Percentiles rank a stretch among this genome's conserved stretches.
phyloP scores from a whole-genome alignment of 129 eudicot genomes.

The Pseudognaphalium luteoalbum region DNA sequence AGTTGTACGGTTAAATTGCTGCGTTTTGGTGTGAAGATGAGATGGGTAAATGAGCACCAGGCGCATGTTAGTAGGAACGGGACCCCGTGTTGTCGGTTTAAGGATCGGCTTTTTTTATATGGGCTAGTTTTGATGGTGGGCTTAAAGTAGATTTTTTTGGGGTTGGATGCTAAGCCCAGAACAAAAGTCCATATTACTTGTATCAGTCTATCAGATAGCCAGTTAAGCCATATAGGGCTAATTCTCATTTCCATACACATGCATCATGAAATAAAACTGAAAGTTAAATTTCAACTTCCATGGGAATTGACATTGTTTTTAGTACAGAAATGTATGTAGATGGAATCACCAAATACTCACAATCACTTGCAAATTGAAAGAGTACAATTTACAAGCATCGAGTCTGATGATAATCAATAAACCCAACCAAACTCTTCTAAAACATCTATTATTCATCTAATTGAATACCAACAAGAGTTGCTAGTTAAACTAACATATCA shows the following conservation, averaged over 20 bases:
- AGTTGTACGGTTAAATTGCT: slow-evolving; percentile 27
- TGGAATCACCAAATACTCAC: not conserved
- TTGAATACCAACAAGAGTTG: not conserved
- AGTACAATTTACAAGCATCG: not conserved
- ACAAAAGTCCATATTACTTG: not conserved
- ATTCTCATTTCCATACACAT: not conserved
- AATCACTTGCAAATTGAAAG: too few species aligned
- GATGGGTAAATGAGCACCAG: slow-evolving; percentile 28
- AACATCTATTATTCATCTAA: not conserved
- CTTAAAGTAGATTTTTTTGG: not conserved
- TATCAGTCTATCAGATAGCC: too few species aligned
- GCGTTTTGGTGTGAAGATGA: slow-evolving; percentile 31
- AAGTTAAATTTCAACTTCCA: too few species aligned
- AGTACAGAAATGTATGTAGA: not conserved
- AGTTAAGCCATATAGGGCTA: too few species aligned
- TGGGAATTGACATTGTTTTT: too few species aligned
- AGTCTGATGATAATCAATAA: too few species aligned
- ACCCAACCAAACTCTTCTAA: too few species aligned
- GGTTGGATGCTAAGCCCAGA: not conserved
- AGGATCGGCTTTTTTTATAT: not conserved
- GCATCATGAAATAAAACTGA: not conserved
- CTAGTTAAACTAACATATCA: not conserved
- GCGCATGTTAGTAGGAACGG: slow-evolving; percentile 37
- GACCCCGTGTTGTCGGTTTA: slow-evolving; percentile 30
- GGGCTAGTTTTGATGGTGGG: not conserved